A percentile compares a stretch with the other conserved stretches of the same genome.
phyloP scores from a whole-genome alignment of 1,139 yeast species.

The Wickerhamomyces sp. region DNA sequence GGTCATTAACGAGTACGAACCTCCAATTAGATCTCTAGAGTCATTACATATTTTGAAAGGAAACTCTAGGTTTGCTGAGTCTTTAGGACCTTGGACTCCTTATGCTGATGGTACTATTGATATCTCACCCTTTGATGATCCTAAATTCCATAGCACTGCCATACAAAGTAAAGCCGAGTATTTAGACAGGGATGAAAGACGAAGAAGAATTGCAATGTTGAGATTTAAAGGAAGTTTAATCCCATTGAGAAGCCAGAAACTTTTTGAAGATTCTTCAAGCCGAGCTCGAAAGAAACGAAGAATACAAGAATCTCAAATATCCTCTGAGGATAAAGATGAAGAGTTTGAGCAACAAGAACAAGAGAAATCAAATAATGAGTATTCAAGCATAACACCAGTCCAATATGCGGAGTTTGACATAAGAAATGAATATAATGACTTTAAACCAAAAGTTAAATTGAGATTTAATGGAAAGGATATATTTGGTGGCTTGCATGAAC shows the following conservation, averaged over 20 bases:
- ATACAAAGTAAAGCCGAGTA: slow-evolving; percentile 14
- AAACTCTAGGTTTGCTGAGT: slow-evolving; percentile 50
- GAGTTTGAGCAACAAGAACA: slow-evolving; percentile 19
- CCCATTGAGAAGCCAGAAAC: slow-evolving; percentile 32
- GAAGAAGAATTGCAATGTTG: slow-evolving; percentile 30
- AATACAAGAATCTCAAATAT: background rate
- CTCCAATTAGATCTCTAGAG: slow-evolving; percentile 45
- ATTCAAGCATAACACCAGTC: slow-evolving; percentile 49
- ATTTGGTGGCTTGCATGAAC: slow-evolving; percentile 74
- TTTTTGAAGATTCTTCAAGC: slow-evolving; percentile 32
- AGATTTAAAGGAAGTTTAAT: slow-evolving; percentile 52
- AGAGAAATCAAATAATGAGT: slow-evolving; percentile 34
- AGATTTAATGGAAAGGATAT: slow-evolving; percentile 68
- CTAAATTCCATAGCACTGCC: slow-evolving; percentile 23
- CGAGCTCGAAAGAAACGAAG: slow-evolving; percentile 16
- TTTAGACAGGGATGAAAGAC: slow-evolving; percentile 12
- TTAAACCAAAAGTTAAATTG: slow-evolving; percentile 37
- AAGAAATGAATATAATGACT: slow-evolving; percentile 19
- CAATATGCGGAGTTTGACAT: slow-evolving; percentile 46
- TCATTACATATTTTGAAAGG: slow-evolving; percentile 46
- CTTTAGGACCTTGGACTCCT: slow-evolving; percentile 66
- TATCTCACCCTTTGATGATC: slow-evolving; percentile 49
- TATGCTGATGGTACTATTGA: slow-evolving; percentile 68
- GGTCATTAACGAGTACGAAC: slow-evolving; percentile 28
- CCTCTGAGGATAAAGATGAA: slow-evolving; percentile 13